Percentiles rank a stretch among this genome's conserved stretches.
Evolutionary conservation across 345 rosid genomes (phyloP).

Genomic region (Pistacia atlantica): DNA sequence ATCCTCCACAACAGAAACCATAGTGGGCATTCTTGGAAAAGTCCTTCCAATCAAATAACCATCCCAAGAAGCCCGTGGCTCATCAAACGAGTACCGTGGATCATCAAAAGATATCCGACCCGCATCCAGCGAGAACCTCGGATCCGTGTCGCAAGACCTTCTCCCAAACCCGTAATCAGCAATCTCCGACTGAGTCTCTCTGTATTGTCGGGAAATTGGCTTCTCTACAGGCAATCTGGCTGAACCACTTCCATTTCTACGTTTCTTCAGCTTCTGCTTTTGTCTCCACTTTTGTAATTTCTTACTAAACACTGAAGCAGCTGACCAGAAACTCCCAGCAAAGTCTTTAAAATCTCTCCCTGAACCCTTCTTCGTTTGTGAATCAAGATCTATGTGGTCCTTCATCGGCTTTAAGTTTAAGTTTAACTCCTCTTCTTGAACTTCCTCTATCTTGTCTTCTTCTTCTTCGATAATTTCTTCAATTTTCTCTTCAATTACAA

Average conservation of each 20-base stretch:
- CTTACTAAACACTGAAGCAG: constrained; percentile 97
- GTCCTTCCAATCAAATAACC: constrained; percentile 77
- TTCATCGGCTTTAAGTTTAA: constrained; percentile 66
- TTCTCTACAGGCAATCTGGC: constrained; percentile 92
- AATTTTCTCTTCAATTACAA: constrained; percentile 28
- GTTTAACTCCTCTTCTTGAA: constrained; percentile 56
- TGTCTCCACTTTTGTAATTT: constrained; percentile 96
- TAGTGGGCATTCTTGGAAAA: constrained; percentile 80
- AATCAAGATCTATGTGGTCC: constrained; percentile 91
- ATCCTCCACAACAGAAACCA: constrained; percentile 93
- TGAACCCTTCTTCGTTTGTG: constrained; percentile 69
- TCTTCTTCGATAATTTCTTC: constrained; percentile 65
- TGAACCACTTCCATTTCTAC: constrained; percentile 60
- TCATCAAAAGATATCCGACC: constrained; percentile 81
- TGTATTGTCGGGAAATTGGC: constrained; percentile 84
- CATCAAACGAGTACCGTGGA: constrained; percentile 85
- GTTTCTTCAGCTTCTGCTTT: constrained; percentile 91
- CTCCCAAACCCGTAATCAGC: constrained; percentile 96
- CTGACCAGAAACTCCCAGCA: constrained; percentile 95
- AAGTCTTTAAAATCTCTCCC: constrained; percentile 76
- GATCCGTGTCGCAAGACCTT: constrained; percentile 98
- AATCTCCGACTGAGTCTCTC: constrained; percentile 96
- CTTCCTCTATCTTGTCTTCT: constrained; percentile 37
- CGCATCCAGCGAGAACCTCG: constrained; percentile 83
- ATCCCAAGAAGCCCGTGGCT: constrained; percentile 98